Evolutionary conservation across 257 asterid species (phyloP).

Genomic region (Leonotis leonurus): DNA sequence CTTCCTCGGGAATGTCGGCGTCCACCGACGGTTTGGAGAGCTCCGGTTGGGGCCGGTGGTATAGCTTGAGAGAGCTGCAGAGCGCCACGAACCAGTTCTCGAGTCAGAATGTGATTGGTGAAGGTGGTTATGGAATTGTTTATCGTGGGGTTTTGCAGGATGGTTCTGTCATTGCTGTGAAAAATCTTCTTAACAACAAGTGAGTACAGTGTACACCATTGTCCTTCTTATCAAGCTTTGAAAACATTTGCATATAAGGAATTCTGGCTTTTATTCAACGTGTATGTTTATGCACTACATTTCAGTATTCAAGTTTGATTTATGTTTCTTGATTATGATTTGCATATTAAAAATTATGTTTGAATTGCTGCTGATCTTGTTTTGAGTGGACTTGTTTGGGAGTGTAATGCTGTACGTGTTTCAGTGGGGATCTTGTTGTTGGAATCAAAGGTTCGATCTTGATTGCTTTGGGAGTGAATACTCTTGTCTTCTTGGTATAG

Average conservation of each 20-base stretch:
- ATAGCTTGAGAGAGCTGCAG: constrained; percentile 59
- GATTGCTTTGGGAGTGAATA: constrained; percentile 22
- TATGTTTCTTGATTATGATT: background rate
- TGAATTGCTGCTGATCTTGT: constrained; percentile 10
- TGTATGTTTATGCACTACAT: background rate
- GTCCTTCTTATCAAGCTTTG: too few relatives aligned
- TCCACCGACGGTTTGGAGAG: constrained; percentile 48
- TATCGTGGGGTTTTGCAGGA: constrained; percentile 60
- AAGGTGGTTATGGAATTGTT: constrained; percentile 87
- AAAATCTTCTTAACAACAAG: constrained; percentile 77
- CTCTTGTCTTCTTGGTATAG: constrained; percentile 26
- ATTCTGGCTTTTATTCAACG: background rate
- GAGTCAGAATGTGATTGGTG: constrained; percentile 62
- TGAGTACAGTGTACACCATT: too few relatives aligned
- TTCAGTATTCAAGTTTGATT: background rate
- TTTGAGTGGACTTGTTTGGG: background rate
- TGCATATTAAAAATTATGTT: constrained; percentile 12
- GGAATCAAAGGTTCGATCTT: constrained; percentile 46
- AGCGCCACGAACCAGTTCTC: constrained; percentile 56
- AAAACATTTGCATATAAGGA: too few relatives aligned
- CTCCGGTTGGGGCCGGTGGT: constrained; percentile 77
- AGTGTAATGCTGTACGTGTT: constrained; percentile 8
- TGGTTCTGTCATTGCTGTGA: constrained; percentile 66
- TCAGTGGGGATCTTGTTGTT: constrained; percentile 12
- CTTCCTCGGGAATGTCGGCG: constrained; percentile 64